Base-by-base conservation (phyloP, 2,329 filamentous ascomycete species). In the Periconia macrospinosa region DNA sequence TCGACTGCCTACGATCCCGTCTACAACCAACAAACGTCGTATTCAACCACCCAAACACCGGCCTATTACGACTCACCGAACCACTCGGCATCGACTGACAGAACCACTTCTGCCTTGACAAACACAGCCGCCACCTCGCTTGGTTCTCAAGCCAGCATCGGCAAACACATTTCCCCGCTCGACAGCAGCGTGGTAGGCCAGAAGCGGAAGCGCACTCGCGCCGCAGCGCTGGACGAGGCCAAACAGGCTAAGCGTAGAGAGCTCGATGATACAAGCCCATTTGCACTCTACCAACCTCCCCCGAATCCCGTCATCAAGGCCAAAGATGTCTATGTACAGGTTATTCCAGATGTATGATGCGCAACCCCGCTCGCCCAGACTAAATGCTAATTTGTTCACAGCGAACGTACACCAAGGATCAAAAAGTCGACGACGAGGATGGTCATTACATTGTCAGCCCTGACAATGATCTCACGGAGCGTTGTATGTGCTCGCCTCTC, bases 381-480 rank as follows among this genome's bases (percentile, higher is more conserved):
- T 44, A 17, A 37, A 8, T 17, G 30, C 41, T 37, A 30, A 50
- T 45, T 18, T 15, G 11, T 44, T 15, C 20, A 35, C 58, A 83
- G 80, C 79, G 76, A 56, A 71, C 75, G 3, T 77, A 75, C 59
- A 66, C 71, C 46, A 79, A 80, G 53, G 75, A 86, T 60, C 81
- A 87, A 63, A 94, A 95, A 71, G 88, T 94, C 43, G 94, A 99
- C 67, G 94, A 99, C 61, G 92, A 97, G 44, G 94, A 99, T 66
- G 94, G 94, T 6, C 94, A 99, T 75, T 99, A 97, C 70, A 91
- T 97, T 63, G 92, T 99, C 19, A 86, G 90, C 1, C 89, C 92
- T 30, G 91, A 96, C 62, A 89, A 89, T 11, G 86, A 90, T 55
- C 79, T 99, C 49, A 96, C 94, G 14, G 87, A 94, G 43, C 84